Base-by-base conservation (phyloP, 768 basidiomycete genomes). In the Naganishia randhawae region DNA sequence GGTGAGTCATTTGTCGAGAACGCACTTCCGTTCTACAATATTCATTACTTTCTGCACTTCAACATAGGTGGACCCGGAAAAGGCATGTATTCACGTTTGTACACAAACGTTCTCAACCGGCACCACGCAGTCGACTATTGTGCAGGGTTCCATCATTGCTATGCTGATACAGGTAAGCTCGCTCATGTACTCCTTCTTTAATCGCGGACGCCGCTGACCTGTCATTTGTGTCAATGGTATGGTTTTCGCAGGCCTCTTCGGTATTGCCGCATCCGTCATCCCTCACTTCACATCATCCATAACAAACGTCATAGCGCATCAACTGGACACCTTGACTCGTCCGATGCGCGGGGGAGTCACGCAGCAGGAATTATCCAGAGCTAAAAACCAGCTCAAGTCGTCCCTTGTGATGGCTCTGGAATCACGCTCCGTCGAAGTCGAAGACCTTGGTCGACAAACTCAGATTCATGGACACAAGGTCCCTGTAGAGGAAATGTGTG, bases 51-150 rank as follows among this genome's bases (percentile, higher is more conserved):
- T 41, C 57, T 62, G 27, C 73, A 85, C 31, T 2, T 22, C 9
- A 19, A 5, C 16, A 55, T 35, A 92, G 57, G 95, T 71, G 95
- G 95, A 3, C 95, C 95, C 2, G 95, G 95, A 17, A 98, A 98
- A 82, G 95, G 95, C 74, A 98, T 98, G 95, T 98, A 96, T 84
- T 92, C 93, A 37, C 88, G 95, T 29, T 82, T 97, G 32, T 97
- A 98, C 82, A 95, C 92, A 11, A 88, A 92, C 77, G 92, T 98
- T 74, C 87, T 98, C 67, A 97, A 98, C 79, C 89, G 91, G 76
- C 91, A 92, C 82, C 86, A 92, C 61, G 88, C 91, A 75, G 85
- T 98, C 74, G 95, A 98, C 79, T 91, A 93, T 79, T 97, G 94
- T 79, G 88, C 90, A 10, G 89, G 91, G 22, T 97, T 96, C 88